phyloP scores from a whole-genome alignment of 345 rosid genomes.

The Aquilaria malaccensis region DNA sequence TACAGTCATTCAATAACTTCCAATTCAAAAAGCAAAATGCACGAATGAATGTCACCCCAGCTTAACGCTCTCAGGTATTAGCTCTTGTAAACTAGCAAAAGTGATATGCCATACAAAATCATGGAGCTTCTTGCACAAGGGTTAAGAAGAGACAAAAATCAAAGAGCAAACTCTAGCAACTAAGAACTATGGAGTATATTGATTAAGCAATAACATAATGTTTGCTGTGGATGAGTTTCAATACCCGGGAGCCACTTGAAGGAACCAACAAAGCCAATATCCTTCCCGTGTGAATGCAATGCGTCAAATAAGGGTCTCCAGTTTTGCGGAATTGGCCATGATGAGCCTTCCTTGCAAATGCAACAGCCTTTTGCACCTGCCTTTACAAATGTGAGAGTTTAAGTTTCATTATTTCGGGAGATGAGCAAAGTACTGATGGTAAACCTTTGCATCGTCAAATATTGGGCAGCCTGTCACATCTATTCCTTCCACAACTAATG shows the following conservation, averaged over 20 bases:
- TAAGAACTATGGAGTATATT: too few species aligned
- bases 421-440: slow-evolving; percentile 18
- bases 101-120: too few species aligned
- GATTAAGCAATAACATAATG: background rate
- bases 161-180: too few species aligned
- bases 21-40: too few species aligned
- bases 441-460: slow-evolving; percentile 56
- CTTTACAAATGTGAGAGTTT: slow-evolving; percentile 38
- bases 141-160: too few species aligned
- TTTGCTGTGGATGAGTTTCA: slow-evolving; percentile 4
- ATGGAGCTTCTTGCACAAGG: too few species aligned
- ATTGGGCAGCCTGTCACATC: slow-evolving; percentile 59
- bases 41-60: too few species aligned
- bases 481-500: slow-evolving; percentile 48
- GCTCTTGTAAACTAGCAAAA: too few species aligned
- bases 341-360: slow-evolving; percentile 61
- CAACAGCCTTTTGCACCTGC: slow-evolving; percentile 76
- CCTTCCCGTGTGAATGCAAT: slow-evolving; percentile 65
- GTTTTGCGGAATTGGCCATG: slow-evolving; percentile 59
- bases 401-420: slow-evolving; percentile 12
- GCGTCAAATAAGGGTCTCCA: slow-evolving; percentile 61
- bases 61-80: too few species aligned
- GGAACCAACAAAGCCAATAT: slow-evolving; percentile 66
- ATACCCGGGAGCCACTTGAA: slow-evolving; percentile 45
- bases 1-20: too few species aligned